These are phyloP conservation scores for Vigna reflexopilosa DNA, from an alignment of 306 rosid genomes.

Conservation along the genomic window DNA sequence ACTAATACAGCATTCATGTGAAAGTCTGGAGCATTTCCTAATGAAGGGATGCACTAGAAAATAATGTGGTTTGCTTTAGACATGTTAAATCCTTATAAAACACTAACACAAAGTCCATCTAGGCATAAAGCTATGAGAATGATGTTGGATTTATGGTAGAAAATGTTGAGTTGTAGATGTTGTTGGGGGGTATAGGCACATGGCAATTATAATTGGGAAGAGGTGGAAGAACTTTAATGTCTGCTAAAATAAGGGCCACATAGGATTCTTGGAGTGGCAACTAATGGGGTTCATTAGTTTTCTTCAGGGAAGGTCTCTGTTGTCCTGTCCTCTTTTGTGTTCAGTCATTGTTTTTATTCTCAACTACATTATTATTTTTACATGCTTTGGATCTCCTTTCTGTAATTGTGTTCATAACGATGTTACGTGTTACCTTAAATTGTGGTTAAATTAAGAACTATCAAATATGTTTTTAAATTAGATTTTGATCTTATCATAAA, in stretches of 20 bases:
- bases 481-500: too few species aligned
- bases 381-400: constrained; percentile 32
- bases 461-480: too few species aligned
- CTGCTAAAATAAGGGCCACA: constrained; percentile 36
- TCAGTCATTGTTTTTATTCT: constrained; percentile 51
- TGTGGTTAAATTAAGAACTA: background rate
- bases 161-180: too few species aligned
- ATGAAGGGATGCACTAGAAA: background rate
- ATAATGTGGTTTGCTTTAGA: background rate
- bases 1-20: constrained; percentile 19
- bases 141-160: too few species aligned
- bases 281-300: constrained; percentile 36
- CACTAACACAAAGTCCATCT: background rate
- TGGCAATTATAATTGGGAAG: constrained; percentile 29
- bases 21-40: constrained; percentile 3
- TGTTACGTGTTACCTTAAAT: constrained; percentile 18
- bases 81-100: background rate
- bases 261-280: constrained; percentile 56
- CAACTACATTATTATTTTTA: constrained; percentile 28
- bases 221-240: constrained; percentile 32
- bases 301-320: constrained; percentile 41
- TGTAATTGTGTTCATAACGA: constrained; percentile 31
- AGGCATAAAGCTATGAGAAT: constrained; percentile 7
- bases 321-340: constrained; percentile 53
- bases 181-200: constrained; percentile 23